These are phyloP conservation scores for Fusarium fujikuroi DNA, from an alignment of 2,329 filamentous ascomycete genomes.

Conservation along the genomic window DNA sequence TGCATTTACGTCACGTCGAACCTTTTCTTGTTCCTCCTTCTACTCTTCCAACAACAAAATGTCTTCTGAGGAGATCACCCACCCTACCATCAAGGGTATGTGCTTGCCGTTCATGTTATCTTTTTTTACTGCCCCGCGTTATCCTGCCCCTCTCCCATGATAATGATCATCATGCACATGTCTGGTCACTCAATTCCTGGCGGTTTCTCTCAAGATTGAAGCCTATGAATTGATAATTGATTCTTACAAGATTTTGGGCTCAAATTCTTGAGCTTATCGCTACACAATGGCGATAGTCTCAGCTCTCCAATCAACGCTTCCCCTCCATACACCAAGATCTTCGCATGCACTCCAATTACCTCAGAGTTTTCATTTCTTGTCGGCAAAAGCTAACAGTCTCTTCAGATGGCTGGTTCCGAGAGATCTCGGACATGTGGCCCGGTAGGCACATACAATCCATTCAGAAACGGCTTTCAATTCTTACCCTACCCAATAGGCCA, in stretches of 20 bases:
- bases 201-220: background rate
- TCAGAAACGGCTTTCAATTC: background rate
- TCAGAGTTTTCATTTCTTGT: background rate
- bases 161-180: conserved; percentile 17
- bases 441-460: conserved; percentile 52
- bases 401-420: conserved; percentile 99
- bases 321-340: background rate
- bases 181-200: background rate
- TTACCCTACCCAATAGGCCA: conserved; percentile 67
- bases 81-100: conserved; percentile 81
- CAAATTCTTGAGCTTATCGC: background rate
- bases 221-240: background rate
- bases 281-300: background rate
- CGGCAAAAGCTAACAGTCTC: conserved; percentile 17
- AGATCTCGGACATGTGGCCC: conserved; percentile 99
- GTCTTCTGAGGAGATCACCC: conserved; percentile 70
- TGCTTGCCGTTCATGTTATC: background rate
- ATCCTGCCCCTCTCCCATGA: conserved; percentile 45
- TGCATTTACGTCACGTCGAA: conserved; percentile 5
- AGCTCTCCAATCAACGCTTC: background rate
- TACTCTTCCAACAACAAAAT: conserved; percentile 58
- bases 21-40: conserved; percentile 1
- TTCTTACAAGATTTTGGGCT: background rate
- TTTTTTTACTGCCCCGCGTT: conserved; percentile 25
- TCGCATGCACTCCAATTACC: background rate